phyloP scores from a whole-genome alignment of 352 stramenopile species.

The Peronosclerospora sorghi region DNA sequence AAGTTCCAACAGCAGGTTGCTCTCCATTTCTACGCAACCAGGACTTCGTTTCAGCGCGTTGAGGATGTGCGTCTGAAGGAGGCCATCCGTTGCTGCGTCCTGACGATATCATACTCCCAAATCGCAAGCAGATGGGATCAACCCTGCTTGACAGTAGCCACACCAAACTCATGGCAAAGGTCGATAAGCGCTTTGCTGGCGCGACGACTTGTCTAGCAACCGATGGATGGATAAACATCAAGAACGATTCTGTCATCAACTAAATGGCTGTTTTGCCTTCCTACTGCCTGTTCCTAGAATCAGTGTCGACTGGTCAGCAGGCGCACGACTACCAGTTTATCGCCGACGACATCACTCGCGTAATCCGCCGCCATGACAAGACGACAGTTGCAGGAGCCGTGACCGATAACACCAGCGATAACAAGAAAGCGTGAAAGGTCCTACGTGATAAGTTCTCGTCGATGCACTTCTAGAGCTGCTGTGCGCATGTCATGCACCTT shows the following conservation, averaged over 20 bases:
- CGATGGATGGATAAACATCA: background rate
- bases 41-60: too few relatives aligned
- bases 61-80: too few relatives aligned
- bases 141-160: background rate
- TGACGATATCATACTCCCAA: background rate
- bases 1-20: too few relatives aligned
- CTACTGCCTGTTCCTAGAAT: too few relatives aligned
- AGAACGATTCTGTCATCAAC: too few relatives aligned
- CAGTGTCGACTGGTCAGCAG: too few relatives aligned
- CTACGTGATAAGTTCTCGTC: background rate
- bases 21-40: too few relatives aligned
- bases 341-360: too few relatives aligned
- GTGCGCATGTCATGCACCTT: background rate
- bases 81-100: background rate
- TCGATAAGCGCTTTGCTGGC: too few relatives aligned
- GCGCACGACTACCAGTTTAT: too few relatives aligned
- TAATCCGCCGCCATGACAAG: too few relatives aligned
- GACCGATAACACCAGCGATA: background rate
- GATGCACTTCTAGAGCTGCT: background rate
- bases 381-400: background rate
- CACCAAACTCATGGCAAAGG: background rate
- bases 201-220: background rate
- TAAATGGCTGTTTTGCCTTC: background rate
- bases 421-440: too few relatives aligned
- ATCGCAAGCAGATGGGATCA: background rate